phyloP scores from a whole-genome alignment of 495 filamentous ascomycete species.

The Penicillium salamii region DNA sequence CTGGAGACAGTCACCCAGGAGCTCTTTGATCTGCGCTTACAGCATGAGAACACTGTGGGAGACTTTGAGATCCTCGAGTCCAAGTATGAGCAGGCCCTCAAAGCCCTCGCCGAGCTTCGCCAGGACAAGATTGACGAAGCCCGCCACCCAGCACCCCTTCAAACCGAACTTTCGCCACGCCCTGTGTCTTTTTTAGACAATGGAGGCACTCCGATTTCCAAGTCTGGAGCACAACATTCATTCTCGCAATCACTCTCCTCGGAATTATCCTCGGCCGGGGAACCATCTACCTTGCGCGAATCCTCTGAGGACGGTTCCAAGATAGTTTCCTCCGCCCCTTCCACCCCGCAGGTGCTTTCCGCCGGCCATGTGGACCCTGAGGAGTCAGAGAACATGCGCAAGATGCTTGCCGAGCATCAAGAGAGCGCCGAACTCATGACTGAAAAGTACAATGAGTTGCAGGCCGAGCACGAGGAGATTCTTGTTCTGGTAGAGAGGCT shows the following conservation, averaged over 20 bases:
- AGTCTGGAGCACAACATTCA: conserved; percentile 74
- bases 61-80: conserved; percentile 79
- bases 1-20: conserved; percentile 90
- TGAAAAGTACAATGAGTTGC: conserved; percentile 75
- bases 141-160: conserved; percentile 55
- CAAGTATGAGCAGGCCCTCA: conserved; percentile 89
- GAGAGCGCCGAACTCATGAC: conserved; percentile 66
- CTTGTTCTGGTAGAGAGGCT: conserved; percentile 84
- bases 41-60: conserved; percentile 79
- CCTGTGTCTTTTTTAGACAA: conserved; percentile 93
- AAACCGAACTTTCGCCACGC: conserved; percentile 55
- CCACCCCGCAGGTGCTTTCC: conserved; percentile 10
- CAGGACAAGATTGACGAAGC: conserved; percentile 86
- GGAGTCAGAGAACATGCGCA: conserved; percentile 70
- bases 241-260: conserved; percentile 94
- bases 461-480: conserved; percentile 75
- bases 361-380: conserved; percentile 37
- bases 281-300: conserved; percentile 66
- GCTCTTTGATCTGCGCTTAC: conserved; percentile 81
- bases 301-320: conserved; percentile 51
- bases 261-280: conserved; percentile 92
- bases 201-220: conserved; percentile 64
- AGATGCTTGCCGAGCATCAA: conserved; percentile 72
- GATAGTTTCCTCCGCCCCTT: conserved; percentile 19
- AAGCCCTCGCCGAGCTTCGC: conserved; percentile 68